A percentile compares a stretch with the other conserved stretches of the same genome.
Conservation (phyloP, 345 rosid genomes). For the Isatis tinctoria region DNA sequence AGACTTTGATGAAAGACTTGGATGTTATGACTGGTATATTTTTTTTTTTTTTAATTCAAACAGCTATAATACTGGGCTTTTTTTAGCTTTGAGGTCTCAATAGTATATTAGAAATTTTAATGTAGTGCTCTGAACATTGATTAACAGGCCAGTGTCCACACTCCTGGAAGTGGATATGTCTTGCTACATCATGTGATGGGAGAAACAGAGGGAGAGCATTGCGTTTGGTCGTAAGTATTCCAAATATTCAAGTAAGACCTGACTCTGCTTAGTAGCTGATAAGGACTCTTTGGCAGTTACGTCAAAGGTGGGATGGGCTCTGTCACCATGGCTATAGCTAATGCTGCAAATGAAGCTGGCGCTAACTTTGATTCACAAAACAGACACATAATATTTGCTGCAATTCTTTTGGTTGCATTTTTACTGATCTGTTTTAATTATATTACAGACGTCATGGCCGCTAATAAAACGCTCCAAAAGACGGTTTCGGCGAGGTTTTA, state of each 20-base stretch:
- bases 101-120: not conserved
- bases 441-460: no score
- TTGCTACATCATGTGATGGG: slow-evolving; percentile 92
- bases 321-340: slow-evolving; percentile 63
- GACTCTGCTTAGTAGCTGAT: not conserved
- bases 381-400: no score
- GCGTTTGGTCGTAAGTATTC: slow-evolving; percentile 82
- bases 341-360: slow-evolving; percentile 84
- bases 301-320: slow-evolving; percentile 96
- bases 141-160: slow-evolving; percentile 56
- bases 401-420: no score
- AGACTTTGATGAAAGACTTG: no score
- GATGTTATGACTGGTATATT: no score
- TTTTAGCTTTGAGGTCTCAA: no score
- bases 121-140: slow-evolving; percentile 21
- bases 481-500: no score
- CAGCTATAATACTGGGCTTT: no score
- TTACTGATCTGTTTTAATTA: no score
- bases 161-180: slow-evolving; percentile 93
- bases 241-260: not conserved
- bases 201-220: slow-evolving; percentile 71
- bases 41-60: no score
- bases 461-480: no score
- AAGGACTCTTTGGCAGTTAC: slow-evolving; percentile 35
- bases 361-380: no score